Conservation (phyloP, 495 filamentous ascomycete species). For the Aspergillus leporis region DNA sequence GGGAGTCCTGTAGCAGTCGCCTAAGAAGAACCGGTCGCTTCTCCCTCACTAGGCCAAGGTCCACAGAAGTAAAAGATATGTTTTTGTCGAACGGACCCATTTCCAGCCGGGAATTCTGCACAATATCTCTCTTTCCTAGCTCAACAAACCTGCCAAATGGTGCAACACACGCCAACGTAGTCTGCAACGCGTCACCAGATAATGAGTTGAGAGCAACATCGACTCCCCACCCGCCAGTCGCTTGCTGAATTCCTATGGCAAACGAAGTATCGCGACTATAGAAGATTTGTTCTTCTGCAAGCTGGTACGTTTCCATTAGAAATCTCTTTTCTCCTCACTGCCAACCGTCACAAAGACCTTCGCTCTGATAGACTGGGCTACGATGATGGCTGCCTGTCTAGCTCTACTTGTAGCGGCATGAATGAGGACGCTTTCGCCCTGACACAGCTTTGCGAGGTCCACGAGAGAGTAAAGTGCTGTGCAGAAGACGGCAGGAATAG, state of each 20-base stretch:
- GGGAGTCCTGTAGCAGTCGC: slow-evolving; percentile 30
- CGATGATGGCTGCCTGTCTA: slow-evolving; percentile 21
- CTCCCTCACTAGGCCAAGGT: slow-evolving; percentile 30
- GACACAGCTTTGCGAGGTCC: slow-evolving; percentile 15
- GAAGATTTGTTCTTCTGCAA: slow-evolving; percentile 48
- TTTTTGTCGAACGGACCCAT: slow-evolving; percentile 49
- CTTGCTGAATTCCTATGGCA: neutral
- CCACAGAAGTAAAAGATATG: slow-evolving; percentile 34
- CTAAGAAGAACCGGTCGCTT: slow-evolving; percentile 36
- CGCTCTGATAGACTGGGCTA: slow-evolving; percentile 11
- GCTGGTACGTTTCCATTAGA: slow-evolving; percentile 30
- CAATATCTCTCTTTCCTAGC: slow-evolving; percentile 19
- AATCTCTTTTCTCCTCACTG: slow-evolving; percentile 38
- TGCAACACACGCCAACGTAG: slow-evolving; percentile 55
- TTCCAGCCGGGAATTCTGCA: slow-evolving; percentile 29
- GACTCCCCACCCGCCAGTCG: slow-evolving; percentile 48
- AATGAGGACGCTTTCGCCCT: slow-evolving; percentile 30
- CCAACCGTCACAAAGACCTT: slow-evolving; percentile 47
- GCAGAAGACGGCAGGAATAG: slow-evolving; percentile 20
- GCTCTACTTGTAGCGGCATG: slow-evolving; percentile 26
- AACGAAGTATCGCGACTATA: slow-evolving; percentile 27
- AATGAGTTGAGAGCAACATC: slow-evolving; percentile 58
- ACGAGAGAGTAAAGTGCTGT: slow-evolving; percentile 30
- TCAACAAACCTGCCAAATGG: slow-evolving; percentile 60
- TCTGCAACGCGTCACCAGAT: slow-evolving; percentile 49